Conservation (phyloP, 2,329 filamentous ascomycete species). For the Aspergillus nomiae region DNA sequence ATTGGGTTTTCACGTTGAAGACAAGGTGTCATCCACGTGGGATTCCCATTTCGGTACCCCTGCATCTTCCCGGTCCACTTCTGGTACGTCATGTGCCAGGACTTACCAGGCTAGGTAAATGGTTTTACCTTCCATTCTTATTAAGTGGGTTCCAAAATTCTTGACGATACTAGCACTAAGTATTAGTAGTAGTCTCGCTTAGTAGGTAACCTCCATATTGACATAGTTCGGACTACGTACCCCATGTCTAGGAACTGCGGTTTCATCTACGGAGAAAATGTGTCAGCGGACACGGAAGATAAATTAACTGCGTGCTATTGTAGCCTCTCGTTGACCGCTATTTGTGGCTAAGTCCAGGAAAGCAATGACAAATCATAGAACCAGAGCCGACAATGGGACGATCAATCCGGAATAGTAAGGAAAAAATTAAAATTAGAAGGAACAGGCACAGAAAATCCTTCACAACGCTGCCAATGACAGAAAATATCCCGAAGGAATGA, state of each 20-base stretch:
- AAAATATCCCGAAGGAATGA: neutral
- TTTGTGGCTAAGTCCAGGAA: neutral
- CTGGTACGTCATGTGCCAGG: neutral
- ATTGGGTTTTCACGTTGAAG: neutral
- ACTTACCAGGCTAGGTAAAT: neutral
- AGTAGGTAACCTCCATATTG: no score
- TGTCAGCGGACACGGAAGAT: neutral
- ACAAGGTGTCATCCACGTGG: slow-evolving; percentile 2
- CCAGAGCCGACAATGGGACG: neutral
- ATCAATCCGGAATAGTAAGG: neutral
- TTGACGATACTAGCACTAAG: neutral
- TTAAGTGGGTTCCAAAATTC: neutral
- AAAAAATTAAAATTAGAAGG: neutral
- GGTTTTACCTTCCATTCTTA: neutral
- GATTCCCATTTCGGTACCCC: neutral
- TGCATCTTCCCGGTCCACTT: neutral
- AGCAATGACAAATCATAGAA: neutral
- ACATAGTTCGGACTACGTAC: neutral
- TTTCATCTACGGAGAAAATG: neutral
- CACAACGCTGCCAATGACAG: neutral
- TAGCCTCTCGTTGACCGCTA: neutral
- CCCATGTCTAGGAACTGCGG: neutral
- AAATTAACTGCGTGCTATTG: neutral
- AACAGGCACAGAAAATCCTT: neutral
- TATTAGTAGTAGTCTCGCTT: neutral